phyloP scores from a whole-genome alignment of 2,329 filamentous ascomycete species.

The Fusarium sterilihyphosum region DNA sequence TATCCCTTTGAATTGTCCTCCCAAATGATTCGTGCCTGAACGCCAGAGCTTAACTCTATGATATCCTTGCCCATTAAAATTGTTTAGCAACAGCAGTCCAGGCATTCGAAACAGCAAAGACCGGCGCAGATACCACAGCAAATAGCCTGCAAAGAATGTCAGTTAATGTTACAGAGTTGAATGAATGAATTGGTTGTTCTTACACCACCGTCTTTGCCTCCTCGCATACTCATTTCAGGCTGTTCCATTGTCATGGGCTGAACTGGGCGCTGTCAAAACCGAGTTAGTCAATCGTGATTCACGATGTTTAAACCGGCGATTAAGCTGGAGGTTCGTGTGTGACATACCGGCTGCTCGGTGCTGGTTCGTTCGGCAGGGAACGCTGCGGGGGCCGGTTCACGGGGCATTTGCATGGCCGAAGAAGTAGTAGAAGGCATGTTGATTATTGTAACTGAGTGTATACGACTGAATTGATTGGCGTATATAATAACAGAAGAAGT shows the following conservation, averaged over 20 bases:
- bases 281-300: background rate
- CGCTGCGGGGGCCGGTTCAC: slow-evolving; percentile 47
- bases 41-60: slow-evolving; percentile 16
- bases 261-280: slow-evolving; percentile 42
- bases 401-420: slow-evolving; percentile 44
- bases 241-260: slow-evolving; percentile 49
- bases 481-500: background rate
- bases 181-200: slow-evolving; percentile 12
- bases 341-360: slow-evolving; percentile 51
- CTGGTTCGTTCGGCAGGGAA: slow-evolving; percentile 41
- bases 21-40: slow-evolving; percentile 36
- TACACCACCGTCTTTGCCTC: slow-evolving; percentile 52
- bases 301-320: background rate
- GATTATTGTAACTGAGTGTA: background rate
- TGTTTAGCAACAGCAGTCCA: slow-evolving; percentile 47
- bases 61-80: background rate
- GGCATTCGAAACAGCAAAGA: slow-evolving; percentile 53
- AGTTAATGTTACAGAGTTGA: background rate
- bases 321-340: slow-evolving; percentile 2
- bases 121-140: slow-evolving; percentile 55
- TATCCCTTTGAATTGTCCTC: background rate
- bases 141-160: slow-evolving; percentile 45
- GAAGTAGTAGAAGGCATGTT: slow-evolving; percentile 32
- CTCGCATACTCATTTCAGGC: slow-evolving; percentile 45
- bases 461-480: background rate